A percentile compares a stretch with the other conserved stretches of the same genome.
Evolutionary conservation across 1,139 yeast species (phyloP).

Genomic region (Petasospora fabianii): DNA sequence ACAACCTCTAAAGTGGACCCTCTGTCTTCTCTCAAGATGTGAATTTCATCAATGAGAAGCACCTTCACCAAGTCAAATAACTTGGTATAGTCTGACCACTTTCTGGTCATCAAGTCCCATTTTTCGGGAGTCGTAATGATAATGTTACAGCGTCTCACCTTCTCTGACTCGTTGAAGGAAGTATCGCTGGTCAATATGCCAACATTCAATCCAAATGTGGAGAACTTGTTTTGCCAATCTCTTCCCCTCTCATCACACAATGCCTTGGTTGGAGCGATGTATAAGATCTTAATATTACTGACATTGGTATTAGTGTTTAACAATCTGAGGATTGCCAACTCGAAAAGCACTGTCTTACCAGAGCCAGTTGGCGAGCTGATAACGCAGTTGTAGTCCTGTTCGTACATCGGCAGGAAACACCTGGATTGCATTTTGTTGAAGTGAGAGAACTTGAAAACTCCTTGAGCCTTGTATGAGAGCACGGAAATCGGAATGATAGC

Average conservation of each 20-base stretch:
- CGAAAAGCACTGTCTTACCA: conserved; percentile 54
- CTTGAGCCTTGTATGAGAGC: conserved; percentile 31
- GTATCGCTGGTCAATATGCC: conserved; percentile 52
- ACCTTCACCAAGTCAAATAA: conserved; percentile 39
- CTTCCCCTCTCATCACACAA: conserved; percentile 42
- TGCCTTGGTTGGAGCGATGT: conserved; percentile 55
- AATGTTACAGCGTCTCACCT: conserved; percentile 40
- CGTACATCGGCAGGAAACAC: conserved; percentile 37
- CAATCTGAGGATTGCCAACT: conserved; percentile 44
- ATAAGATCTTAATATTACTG: conserved; percentile 37
- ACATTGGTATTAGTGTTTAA: conserved; percentile 24
- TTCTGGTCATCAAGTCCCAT: conserved; percentile 51
- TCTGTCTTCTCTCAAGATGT: conserved; percentile 42
- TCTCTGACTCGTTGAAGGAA: conserved; percentile 36
- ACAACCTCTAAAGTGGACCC: conserved; percentile 54
- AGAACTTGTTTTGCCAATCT: conserved; percentile 43
- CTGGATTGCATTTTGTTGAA: conserved; percentile 51
- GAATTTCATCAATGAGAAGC: conserved; percentile 49
- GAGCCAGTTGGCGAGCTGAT: conserved; percentile 56
- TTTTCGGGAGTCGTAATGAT: conserved; percentile 57
- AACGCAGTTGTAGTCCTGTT: conserved; percentile 39
- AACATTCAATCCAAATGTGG: conserved; percentile 34
- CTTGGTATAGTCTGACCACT: conserved; percentile 41
- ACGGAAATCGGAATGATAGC: conserved; percentile 13
- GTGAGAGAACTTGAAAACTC: conserved; percentile 34